phyloP scores from a whole-genome alignment of 331 rosid species.

The Prunus yedoensis region DNA sequence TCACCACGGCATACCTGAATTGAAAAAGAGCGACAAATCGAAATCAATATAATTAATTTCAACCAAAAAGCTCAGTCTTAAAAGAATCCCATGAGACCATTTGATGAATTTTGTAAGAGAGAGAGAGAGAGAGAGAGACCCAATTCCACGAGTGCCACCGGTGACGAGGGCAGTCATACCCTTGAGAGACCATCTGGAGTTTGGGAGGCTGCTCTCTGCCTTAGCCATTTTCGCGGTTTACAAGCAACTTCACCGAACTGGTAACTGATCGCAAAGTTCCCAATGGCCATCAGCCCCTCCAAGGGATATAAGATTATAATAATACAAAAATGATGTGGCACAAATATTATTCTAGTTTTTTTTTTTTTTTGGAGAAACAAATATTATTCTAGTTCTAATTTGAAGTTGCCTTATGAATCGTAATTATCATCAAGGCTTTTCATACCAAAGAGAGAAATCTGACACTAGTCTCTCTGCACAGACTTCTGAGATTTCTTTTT shows the following conservation, averaged over 20 bases:
- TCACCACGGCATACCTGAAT: slow-evolving; percentile 70
- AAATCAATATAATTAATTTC: slow-evolving; percentile 5
- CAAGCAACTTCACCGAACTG: slow-evolving; percentile 13
- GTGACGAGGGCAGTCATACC: slow-evolving; percentile 82
- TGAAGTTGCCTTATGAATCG: too few species aligned
- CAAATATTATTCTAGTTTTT: too few species aligned
- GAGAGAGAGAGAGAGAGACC: slow-evolving; percentile 16
- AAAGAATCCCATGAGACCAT: background rate
- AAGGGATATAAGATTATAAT: background rate
- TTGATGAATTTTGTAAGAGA: background rate
- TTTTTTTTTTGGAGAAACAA: too few species aligned
- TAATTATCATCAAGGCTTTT: too few species aligned
- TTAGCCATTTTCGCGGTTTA: slow-evolving; percentile 27
- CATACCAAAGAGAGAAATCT: too few species aligned
- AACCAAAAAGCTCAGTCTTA: background rate
- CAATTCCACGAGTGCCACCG: slow-evolving; percentile 91
- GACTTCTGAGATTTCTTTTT: too few species aligned
- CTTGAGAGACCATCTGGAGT: slow-evolving; percentile 68
- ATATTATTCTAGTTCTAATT: too few species aligned
- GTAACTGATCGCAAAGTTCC: background rate
- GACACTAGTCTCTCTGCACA: too few species aligned
- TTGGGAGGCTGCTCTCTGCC: slow-evolving; percentile 45
- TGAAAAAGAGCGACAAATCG: background rate
- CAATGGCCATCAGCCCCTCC: background rate
- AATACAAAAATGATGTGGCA: background rate